Evolutionary conservation across 495 filamentous ascomycete genomes (phyloP), one percentile per base, ranked within the genome.

Genomic region (Immersiella caudata): DNA sequence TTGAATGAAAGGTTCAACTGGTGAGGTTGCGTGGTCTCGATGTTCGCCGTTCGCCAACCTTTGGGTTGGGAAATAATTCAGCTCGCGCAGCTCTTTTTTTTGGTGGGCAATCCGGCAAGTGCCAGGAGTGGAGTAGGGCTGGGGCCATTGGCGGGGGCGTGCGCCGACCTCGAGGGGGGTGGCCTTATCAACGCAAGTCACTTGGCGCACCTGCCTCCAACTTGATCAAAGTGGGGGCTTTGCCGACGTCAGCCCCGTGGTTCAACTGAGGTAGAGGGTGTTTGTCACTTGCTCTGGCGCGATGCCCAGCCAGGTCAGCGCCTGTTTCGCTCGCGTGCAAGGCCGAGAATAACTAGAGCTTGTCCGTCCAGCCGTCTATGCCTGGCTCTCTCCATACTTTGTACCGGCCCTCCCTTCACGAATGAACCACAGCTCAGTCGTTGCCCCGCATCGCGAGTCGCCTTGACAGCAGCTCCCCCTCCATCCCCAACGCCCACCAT

Each of bases 121-220:
- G 36, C 26, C 60, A 60, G 40, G 40, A 46, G 75, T 68, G 70
- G 73, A 73, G 75, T 77, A 77, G 75, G 75, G 75, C 75, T 77
- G 72, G 50, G 50, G 27, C 54, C 51, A 18, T 29, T 70, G 71
- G 74, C 74, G 36, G 70, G 29, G 4, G 18, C 18, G 4, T 11
- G 35, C 35, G 5, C 22, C 11, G 1, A 33, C 9, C 16, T 49
- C 26, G 16, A n/a, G n/a, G 46, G 72, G 68, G 20, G 69, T 68
- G 69, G 16, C 35, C 24, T 25, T 67, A 46, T 57, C 46, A 58
- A 51, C 27, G 14, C 46, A 6, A 26, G 66, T 35, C 27, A 56
- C 36, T 35, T 12, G 16, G 21, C 51, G 35, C 40, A 16, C 36
- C 52, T 24, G 62, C 26, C 35, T 36, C 64, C 64, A 66, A 58